Evolutionary conservation across 139 green algal species (phyloP), one percentile per base, ranked within the genome.

Genomic region (Prasinococcaceae sp.): DNA sequence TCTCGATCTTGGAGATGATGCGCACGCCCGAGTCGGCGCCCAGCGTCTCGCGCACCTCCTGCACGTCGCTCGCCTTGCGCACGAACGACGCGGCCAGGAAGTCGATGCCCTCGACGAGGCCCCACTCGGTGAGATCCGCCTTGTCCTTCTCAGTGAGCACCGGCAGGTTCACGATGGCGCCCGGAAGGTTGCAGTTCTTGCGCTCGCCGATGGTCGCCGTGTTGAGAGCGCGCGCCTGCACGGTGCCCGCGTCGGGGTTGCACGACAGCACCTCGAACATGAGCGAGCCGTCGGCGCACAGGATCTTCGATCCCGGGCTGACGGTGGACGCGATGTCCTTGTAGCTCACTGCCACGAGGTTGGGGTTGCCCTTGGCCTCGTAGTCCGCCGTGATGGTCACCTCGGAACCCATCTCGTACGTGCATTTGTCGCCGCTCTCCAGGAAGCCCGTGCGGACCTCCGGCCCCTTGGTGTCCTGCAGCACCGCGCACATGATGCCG

Each of bases 11-110:
- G 53, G 58, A 66, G 61, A 96, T 93, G 74, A 96, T 90, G 67
- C 90, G 86, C 67, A 96, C 92, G 55, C 72, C 64, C 45, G 61
- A 52, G 1, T 84, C 81, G 35, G 70, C 65, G 2, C 88, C 87
- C 46, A 95, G 73, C 50, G 94, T 30, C 46, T 64, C 39, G 10
- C 86, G 90, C 56, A 98, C 97, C 50, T 75, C 67, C 68, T 86
- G 76, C 2, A 98, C 32, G 58, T 98, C 90, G 1, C 39, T 63
- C 39, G 80, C 90, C 74, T 96, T 96, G 47, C 88, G 77, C 59
- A 98, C 90, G 65, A 98, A 98, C 4, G 88, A 97, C 1, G 93
- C 89, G 22, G 90, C 88, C 58, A 98, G 88, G 65, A 98, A 89
- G 75, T 98, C 90, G 23, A 97, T 89, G 47, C 93, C 78, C 64